Conservation (phyloP, 352 stramenopile genomes). For the Globisporangium cederbergense region DNA sequence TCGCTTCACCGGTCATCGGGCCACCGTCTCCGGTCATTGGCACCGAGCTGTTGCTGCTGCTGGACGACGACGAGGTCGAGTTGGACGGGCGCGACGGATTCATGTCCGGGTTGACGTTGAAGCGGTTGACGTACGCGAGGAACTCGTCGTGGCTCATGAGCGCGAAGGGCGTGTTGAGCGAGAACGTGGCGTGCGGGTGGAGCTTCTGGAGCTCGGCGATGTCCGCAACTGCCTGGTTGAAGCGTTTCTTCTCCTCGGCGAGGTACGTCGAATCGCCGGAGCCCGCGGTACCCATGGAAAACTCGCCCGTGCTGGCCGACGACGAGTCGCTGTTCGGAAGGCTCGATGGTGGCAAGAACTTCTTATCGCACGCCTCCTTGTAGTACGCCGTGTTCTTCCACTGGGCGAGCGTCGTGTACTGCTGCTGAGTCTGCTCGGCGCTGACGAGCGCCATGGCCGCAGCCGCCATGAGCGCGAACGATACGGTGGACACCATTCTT, state of each 20-base stretch:
- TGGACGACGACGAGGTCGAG: background rate
- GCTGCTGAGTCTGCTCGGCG: constrained; percentile 5
- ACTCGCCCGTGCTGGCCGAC: constrained; percentile 13
- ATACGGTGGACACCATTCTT: constrained; percentile 23
- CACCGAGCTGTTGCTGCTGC: constrained; percentile 16
- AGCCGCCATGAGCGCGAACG: constrained; percentile 18
- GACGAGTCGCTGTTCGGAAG: background rate
- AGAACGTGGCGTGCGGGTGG: constrained; percentile 55
- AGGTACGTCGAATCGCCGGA: constrained; percentile 3
- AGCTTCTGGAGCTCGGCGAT: constrained; percentile 42
- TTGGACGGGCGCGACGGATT: constrained; percentile 6
- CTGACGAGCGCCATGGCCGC: constrained; percentile 19
- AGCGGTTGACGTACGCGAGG: constrained; percentile 45
- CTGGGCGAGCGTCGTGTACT: constrained; percentile 26
- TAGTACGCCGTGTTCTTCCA: constrained; percentile 41
- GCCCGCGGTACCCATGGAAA: constrained; percentile 13
- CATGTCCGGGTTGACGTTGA: constrained; percentile 27
- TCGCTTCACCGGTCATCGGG: constrained; percentile 1
- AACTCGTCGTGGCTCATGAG: constrained; percentile 63
- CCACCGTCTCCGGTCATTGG: constrained; percentile 9
- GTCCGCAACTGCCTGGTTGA: constrained; percentile 32
- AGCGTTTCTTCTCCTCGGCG: constrained; percentile 46
- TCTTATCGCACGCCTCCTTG: constrained; percentile 26
- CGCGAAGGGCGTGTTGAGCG: constrained; percentile 52
- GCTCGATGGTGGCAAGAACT: constrained; percentile 18